Percentiles rank a stretch among this genome's conserved stretches.
phyloP scores from a whole-genome alignment of 257 asterid genomes.

The Catharanthus roseus region DNA sequence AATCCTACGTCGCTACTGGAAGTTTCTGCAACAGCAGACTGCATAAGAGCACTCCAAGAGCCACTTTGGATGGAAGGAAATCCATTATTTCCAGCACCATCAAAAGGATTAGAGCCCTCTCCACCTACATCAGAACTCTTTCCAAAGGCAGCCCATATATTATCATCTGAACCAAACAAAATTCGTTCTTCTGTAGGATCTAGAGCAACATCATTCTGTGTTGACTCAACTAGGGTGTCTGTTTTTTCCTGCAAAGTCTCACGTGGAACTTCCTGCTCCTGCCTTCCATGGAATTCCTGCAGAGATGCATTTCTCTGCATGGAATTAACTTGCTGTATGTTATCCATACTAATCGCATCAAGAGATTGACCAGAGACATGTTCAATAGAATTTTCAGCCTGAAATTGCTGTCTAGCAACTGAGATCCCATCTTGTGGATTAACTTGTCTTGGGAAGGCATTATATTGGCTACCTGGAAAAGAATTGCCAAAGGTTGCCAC shows the following conservation, averaged over 20 bases:
- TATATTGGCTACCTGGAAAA: conserved; percentile 41
- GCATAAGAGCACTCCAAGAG: conserved; percentile 99
- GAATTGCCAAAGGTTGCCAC: conserved; percentile 39
- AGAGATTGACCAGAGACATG: conserved; percentile 42
- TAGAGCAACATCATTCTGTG: conserved; percentile 53
- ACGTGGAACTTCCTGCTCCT: conserved; percentile 31
- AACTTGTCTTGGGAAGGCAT: conserved; percentile 40
- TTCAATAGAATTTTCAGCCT: conserved; percentile 40
- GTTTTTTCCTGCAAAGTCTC: conserved; percentile 40
- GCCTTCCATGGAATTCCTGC: conserved; percentile 36
- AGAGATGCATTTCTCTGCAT: conserved; percentile 39
- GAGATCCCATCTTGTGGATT: conserved; percentile 37
- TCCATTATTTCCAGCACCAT: conserved; percentile 43
- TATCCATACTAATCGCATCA: conserved; percentile 30
- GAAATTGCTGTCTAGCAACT: conserved; percentile 43
- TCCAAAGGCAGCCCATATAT: conserved; percentile 73
- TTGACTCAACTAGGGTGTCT: conserved; percentile 31
- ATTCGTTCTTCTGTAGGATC: conserved; percentile 92
- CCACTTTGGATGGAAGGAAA: conserved; percentile 66
- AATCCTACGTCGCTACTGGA: conserved; percentile 51
- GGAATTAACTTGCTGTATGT: conserved; percentile 44
- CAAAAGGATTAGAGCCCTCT: conserved; percentile 50
- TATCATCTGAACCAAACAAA: conserved; percentile 85
- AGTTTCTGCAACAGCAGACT: conserved; percentile 94
- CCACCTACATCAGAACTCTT: conserved; percentile 43